phyloP scores from a whole-genome alignment of 805 yeast genomes.

The Yarrowia phangngaensis region DNA sequence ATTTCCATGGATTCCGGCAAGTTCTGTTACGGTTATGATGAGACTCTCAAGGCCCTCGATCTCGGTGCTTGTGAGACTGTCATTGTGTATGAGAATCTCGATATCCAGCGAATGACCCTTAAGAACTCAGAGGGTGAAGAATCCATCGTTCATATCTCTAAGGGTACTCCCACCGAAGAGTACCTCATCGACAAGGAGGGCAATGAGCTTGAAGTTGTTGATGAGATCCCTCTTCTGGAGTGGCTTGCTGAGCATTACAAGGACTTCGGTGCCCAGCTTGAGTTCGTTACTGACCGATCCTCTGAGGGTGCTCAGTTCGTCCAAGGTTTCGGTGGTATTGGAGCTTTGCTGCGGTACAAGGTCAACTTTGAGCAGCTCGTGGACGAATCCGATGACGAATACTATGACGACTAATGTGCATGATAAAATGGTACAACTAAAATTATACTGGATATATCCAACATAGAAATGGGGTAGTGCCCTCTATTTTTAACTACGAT shows the following conservation, averaged over 20 bases:
- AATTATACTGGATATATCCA: constrained; percentile 4
- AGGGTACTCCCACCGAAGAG: constrained; percentile 68
- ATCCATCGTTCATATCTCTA: constrained; percentile 66
- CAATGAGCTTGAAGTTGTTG: constrained; percentile 81
- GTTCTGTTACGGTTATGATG: constrained; percentile 96
- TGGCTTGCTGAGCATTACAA: constrained; percentile 98
- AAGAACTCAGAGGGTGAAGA: constrained; percentile 79
- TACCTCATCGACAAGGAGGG: constrained; percentile 81
- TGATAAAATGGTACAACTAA: neutral
- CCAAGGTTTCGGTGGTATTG: constrained; percentile 98
- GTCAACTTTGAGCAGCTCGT: constrained; percentile 94
- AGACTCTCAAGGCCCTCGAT: constrained; percentile 92
- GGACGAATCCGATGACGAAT: constrained; percentile 86
- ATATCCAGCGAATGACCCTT: constrained; percentile 74
- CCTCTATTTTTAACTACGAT: too few species aligned
- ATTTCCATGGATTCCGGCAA: constrained; percentile 96
- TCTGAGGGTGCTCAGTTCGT: constrained; percentile 99
- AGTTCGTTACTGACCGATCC: constrained; percentile 93
- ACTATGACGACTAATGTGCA: constrained; percentile 44
- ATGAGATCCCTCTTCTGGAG: constrained; percentile 82
- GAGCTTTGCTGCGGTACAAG: constrained; percentile 92
- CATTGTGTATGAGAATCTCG: constrained; percentile 90
- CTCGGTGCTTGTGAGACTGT: constrained; percentile 92
- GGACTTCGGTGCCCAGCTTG: constrained; percentile 90
- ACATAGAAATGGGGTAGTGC: neutral